Conservation (phyloP, 1,284 basidiomycete genomes). For the Xerocomus nothofagi region DNA sequence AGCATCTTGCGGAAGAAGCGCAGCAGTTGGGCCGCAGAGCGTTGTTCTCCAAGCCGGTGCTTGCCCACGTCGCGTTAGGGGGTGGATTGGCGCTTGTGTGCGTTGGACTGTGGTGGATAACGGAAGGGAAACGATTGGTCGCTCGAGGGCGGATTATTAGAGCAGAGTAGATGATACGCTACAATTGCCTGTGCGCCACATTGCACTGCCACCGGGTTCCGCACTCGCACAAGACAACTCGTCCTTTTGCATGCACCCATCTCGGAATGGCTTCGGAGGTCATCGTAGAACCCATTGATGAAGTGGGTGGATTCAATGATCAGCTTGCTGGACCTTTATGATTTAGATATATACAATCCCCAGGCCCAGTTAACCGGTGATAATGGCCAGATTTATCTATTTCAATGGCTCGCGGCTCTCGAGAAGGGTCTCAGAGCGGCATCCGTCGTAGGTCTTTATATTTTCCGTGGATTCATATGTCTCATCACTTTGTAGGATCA, state of each 20-base stretch:
- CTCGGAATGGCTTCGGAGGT: conserved; percentile 29
- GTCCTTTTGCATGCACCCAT: conserved; percentile 4
- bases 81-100: conserved; percentile 40
- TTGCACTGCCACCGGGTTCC: conserved; percentile 22
- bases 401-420: conserved; percentile 76
- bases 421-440: conserved; percentile 58
- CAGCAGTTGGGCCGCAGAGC: conserved; percentile 28
- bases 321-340: background rate
- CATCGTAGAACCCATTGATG: conserved; percentile 32
- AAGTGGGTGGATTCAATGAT: conserved; percentile 24
- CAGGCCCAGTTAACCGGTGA: conserved; percentile 73
- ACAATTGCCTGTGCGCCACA: background rate
- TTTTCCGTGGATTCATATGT: background rate
- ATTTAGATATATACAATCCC: conserved; percentile 13
- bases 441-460: conserved; percentile 44
- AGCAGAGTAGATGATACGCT: conserved; percentile 19
- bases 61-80: conserved; percentile 45
- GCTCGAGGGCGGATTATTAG: conserved; percentile 19
- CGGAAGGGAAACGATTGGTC: conserved; percentile 29
- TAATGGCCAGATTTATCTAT: conserved; percentile 77
- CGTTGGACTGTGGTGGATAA: conserved; percentile 48
- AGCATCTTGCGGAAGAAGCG: conserved; percentile 27
- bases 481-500: conserved; percentile 47
- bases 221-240: background rate
- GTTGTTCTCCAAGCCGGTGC: conserved; percentile 34